Conservation (phyloP, 331 rosid species). For the Stylosanthes scabra region DNA sequence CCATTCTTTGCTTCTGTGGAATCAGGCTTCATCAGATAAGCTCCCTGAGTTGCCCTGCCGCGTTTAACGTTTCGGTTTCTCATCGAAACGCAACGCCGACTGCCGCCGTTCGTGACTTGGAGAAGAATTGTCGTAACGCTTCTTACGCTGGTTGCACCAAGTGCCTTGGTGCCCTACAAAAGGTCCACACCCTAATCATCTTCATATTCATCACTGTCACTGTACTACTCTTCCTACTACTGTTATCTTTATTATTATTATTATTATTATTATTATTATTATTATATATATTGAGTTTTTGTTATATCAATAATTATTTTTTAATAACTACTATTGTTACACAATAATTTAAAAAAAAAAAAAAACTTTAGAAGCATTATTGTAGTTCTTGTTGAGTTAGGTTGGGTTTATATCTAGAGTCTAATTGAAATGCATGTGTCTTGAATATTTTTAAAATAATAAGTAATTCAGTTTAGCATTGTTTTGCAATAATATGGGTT, state of each 20-base stretch:
- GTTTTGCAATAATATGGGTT: too few species aligned
- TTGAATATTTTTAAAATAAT: too few species aligned
- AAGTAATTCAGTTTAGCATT: too few species aligned
- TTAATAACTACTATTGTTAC: too few species aligned
- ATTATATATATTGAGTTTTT: too few species aligned
- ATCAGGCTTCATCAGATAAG: constrained; percentile 89
- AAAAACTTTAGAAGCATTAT: background rate
- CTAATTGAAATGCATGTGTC: too few species aligned
- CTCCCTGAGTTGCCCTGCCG: constrained; percentile 81
- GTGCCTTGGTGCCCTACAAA: constrained; percentile 81
- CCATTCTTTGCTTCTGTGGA: constrained; percentile 91
- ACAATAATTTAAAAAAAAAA: too few species aligned
- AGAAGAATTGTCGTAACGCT: constrained; percentile 82
- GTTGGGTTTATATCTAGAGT: background rate
- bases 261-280: too few species aligned
- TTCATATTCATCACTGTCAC: background rate
- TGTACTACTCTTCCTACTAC: background rate
- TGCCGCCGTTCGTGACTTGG: constrained; percentile 71
- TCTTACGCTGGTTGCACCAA: constrained; percentile 90
- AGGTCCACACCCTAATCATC: constrained; percentile 46
- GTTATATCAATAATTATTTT: too few species aligned
- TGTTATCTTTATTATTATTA: background rate
- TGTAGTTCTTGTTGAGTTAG: background rate
- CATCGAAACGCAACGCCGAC: constrained; percentile 81
- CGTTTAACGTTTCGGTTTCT: constrained; percentile 67